Conservation (phyloP, 2,329 filamentous ascomycete genomes). For the Fusarium phyllophilum region DNA sequence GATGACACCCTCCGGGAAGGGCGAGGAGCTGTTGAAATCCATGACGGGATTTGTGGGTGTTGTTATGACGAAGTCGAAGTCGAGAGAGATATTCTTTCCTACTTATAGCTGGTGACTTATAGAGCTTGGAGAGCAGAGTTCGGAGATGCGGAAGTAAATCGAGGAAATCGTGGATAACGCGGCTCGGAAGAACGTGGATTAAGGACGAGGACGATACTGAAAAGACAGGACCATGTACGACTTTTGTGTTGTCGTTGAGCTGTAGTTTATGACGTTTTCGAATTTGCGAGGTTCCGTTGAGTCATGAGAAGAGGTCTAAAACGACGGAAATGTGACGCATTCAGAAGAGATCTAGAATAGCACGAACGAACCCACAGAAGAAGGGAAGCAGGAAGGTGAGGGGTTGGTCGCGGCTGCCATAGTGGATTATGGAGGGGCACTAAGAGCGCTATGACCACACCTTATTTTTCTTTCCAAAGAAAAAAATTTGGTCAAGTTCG, state of each 20-base stretch:
- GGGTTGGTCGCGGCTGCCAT: constrained; percentile 28
- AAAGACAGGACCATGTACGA: neutral
- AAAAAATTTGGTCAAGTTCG: constrained; percentile 48
- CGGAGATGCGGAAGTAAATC: constrained; percentile 32
- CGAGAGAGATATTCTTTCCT: neutral
- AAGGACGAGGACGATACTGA: neutral
- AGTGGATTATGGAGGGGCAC: constrained; percentile 47
- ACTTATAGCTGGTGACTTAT: neutral
- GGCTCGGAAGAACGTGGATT: neutral
- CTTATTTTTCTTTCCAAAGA: constrained; percentile 43
- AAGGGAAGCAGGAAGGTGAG: constrained; percentile 21
- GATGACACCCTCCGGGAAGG: constrained; percentile 79
- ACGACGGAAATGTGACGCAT: constrained; percentile 33
- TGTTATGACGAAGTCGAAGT: neutral
- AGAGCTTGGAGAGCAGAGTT: neutral
- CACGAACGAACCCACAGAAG: constrained; percentile 8
- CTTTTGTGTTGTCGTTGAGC: neutral
- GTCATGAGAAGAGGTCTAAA: constrained; percentile 8
- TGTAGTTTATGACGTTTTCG: neutral
- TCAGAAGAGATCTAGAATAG: constrained; percentile 21
- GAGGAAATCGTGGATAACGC: constrained; percentile 5
- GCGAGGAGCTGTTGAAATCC: constrained; percentile 74
- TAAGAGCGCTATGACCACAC: constrained; percentile 47
- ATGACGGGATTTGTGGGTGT: constrained; percentile 51
- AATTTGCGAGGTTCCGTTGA: constrained; percentile 2